Percentiles rank a stretch among this genome's conserved stretches.
Conservation (phyloP, 1,284 basidiomycete genomes). For the Tranzscheliella williamsii region DNA sequence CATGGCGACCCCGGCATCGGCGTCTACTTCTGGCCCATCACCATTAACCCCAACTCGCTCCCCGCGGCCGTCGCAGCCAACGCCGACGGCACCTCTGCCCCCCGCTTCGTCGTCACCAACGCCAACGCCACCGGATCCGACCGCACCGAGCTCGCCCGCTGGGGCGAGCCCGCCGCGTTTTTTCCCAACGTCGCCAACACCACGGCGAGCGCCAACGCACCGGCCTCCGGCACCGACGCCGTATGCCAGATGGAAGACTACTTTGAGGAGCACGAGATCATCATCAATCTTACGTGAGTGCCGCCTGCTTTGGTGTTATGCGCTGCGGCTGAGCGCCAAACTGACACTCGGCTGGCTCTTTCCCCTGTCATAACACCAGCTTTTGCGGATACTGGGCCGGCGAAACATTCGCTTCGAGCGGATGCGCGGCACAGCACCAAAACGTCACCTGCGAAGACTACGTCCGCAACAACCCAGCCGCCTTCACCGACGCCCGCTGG, state of each 20-base stretch:
- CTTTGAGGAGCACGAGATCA: constrained; percentile 46
- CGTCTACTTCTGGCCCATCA: constrained; percentile 48
- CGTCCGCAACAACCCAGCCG: constrained; percentile 33
- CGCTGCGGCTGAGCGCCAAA: no score
- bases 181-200: constrained; percentile 36
- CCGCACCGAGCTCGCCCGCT: constrained; percentile 17
- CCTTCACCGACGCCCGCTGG: constrained; percentile 44
- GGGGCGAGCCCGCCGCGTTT: constrained; percentile 43
- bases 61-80: constrained; percentile 24
- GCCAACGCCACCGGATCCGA: constrained; percentile 33
- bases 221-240: constrained; percentile 6
- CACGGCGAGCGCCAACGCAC: constrained; percentile 1
- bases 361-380: no score
- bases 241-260: constrained; percentile 36
- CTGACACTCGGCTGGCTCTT: not conserved
- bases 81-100: constrained; percentile 23
- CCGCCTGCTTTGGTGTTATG: no score
- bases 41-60: constrained; percentile 4
- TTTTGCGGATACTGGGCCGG: constrained; percentile 36
- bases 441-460: constrained; percentile 38
- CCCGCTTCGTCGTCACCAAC: constrained; percentile 27
- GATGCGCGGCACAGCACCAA: constrained; percentile 10
- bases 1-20: constrained; percentile 34
- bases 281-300: constrained; percentile 40
- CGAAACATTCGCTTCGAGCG: constrained; percentile 21